These are phyloP conservation scores for Marsdenia floribunda DNA, from an alignment of 257 asterid species.

Conservation along the genomic window DNA sequence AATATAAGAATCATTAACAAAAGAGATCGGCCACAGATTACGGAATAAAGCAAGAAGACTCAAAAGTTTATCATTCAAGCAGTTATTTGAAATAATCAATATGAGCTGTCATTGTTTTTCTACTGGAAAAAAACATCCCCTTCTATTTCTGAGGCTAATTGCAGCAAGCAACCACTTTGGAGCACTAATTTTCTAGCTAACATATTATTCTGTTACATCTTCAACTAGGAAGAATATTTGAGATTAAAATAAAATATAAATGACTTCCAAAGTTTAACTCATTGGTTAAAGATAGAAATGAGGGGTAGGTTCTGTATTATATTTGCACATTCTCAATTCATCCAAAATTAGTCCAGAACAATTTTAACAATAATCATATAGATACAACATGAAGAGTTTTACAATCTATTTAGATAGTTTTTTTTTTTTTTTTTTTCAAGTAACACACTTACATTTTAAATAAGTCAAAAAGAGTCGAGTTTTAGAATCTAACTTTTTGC, in stretches of 20 bases:
- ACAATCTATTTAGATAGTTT: too few relatives aligned
- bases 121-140: neutral
- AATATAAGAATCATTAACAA: neutral
- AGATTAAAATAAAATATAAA: neutral
- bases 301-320: neutral
- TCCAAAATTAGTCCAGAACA: neutral
- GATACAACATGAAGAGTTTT: too few relatives aligned
- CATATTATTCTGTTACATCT: neutral
- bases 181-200: neutral
- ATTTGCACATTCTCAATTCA: neutral
- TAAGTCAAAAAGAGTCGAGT: too few relatives aligned
- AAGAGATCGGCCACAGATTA: neutral
- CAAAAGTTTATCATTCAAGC: neutral
- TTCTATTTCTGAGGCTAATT: neutral
- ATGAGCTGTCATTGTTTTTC: neutral
- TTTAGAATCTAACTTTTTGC: too few relatives aligned
- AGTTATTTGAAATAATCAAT: neutral
- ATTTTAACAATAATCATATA: neutral
- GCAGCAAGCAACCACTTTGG: neutral
- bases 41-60: neutral
- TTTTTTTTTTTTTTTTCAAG: too few relatives aligned
- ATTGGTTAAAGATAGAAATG: neutral
- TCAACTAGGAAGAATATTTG: neutral
- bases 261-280: neutral
- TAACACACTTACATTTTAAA: too few relatives aligned